phyloP scores from a whole-genome alignment of 805 yeast genomes.

The Wickerhamomyces chaumierensis region DNA sequence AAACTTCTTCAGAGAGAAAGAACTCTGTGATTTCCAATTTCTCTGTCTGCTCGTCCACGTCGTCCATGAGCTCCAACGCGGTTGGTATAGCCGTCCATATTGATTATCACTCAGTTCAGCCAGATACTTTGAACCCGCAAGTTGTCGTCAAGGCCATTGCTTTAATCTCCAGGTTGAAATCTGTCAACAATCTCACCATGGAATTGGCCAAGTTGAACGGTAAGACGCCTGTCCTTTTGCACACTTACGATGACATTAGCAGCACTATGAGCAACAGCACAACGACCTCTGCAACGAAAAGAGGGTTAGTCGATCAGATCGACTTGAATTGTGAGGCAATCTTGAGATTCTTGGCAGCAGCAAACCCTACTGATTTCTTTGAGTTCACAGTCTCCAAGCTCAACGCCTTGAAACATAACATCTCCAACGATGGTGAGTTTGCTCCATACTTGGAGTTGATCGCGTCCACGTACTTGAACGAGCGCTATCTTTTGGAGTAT shows the following conservation, averaged over 20 bases:
- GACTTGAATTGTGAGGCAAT: slow-evolving; percentile 30
- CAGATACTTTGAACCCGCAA: slow-evolving; percentile 18
- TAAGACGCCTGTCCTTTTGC: slow-evolving; percentile 8
- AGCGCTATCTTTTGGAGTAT: slow-evolving; percentile 24
- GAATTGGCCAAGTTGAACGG: slow-evolving; percentile 22
- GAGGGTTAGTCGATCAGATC: slow-evolving; percentile 20
- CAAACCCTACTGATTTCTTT: slow-evolving; percentile 34
- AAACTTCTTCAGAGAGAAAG: slow-evolving; percentile 4
- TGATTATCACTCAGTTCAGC: slow-evolving; percentile 23
- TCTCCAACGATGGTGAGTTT: slow-evolving; percentile 24
- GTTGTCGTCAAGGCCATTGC: slow-evolving; percentile 20
- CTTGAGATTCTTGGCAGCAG: slow-evolving; percentile 35
- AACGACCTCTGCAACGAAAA: not conserved
- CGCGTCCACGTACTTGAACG: slow-evolving; percentile 30
- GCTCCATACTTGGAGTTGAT: slow-evolving; percentile 36
- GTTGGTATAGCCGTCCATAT: slow-evolving; percentile 23
- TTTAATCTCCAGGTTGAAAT: slow-evolving; percentile 21
- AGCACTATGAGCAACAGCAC: no score
- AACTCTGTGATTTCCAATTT: slow-evolving; percentile 13
- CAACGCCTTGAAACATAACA: slow-evolving; percentile 23
- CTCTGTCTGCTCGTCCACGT: slow-evolving; percentile 11
- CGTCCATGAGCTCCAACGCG: slow-evolving; percentile 9
- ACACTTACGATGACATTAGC: slow-evolving; percentile 11
- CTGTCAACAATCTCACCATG: slow-evolving; percentile 20
- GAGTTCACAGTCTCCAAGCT: slow-evolving; percentile 23